Evolutionary conservation across 192 early-diverging fungal species (phyloP).

Genomic region (Haplosporangium gracile): DNA sequence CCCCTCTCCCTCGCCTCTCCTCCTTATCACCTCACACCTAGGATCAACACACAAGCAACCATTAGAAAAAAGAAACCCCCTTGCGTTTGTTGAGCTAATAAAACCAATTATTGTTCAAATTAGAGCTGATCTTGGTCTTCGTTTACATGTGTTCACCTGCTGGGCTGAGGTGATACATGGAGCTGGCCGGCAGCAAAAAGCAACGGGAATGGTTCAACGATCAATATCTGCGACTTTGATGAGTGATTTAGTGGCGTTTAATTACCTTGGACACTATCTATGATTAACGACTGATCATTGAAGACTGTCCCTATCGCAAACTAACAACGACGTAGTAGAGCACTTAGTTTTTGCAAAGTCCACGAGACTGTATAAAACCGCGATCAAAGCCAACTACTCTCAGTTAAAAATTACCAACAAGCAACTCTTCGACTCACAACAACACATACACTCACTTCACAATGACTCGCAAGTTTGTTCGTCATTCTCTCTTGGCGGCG

Average conservation of each 20-base stretch:
- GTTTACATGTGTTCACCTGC: not conserved
- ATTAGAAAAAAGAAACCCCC: not conserved
- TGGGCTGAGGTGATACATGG: not conserved
- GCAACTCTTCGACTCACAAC: not conserved
- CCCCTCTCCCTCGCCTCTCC: not conserved
- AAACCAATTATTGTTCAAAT: not conserved
- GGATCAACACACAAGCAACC: not conserved
- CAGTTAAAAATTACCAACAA: no score
- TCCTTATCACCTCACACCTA: not conserved
- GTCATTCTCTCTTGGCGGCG: not conserved
- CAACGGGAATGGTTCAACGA: not conserved
- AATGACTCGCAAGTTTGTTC: conserved; percentile 16
- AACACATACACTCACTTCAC: not conserved
- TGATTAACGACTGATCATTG: not conserved
- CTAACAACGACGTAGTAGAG: not conserved
- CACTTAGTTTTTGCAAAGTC: not conserved
- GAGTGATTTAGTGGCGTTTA: not conserved
- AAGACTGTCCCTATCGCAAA: not conserved
- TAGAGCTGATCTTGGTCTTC: not conserved
- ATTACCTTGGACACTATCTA: not conserved
- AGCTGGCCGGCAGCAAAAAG: no score
- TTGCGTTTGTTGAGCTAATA: conserved; percentile 3
- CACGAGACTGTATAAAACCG: not conserved
- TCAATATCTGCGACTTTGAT: not conserved
- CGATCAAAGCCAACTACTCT: not conserved